Evolutionary conservation across 306 rosid genomes (phyloP), one percentile per base, ranked within the genome.

Genomic region (Dicorynia guianensis): DNA sequence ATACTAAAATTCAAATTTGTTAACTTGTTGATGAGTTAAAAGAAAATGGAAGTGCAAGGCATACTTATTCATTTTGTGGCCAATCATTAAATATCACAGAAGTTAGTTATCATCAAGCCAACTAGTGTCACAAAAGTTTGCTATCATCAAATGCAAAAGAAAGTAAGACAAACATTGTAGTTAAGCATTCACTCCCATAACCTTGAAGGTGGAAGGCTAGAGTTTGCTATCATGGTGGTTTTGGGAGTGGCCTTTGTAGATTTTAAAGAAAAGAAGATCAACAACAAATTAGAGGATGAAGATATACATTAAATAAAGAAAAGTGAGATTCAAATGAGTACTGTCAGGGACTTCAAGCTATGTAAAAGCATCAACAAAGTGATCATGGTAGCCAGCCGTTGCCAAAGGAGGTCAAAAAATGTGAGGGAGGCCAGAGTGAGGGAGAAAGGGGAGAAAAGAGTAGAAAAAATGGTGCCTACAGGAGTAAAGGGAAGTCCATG

Each of bases 171-270:
- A 69, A 80, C 7, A 42, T 33, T 53, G 69, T 40, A 40, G 67
- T 50, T n/a, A n/a, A 47, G 79, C 67, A 36, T 74, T 75, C 79
- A 85, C n/a, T n/a, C n/a, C n/a, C n/a, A n/a, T n/a, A n/a, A 77
- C 92, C 99, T 98, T 96, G 99, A 43, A 96, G 99, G 33, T 96
- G 99, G 84, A n/a, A n/a, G 98, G 92, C 91, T 96, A 92, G 81
- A 96, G 96, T 86, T 96, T 98, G 93, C 99, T 81, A 98, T 90
- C 99, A 96, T 96, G 83, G 92, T 96, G 38, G 99, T 92, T 84
- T 96, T 96, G 0, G 99, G 99, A 20, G 99, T 96, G 5, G 99
- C 99, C 87, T 96, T 98, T 96, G 78, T 61, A 71, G 74, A 80
- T 47, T 56, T 40, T 56, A 20, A 49, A 42, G 35, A 55, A 18